Base-by-base conservation (phyloP, 2,329 filamentous ascomycete species). In the Stagonosporopsis tanaceti region DNA sequence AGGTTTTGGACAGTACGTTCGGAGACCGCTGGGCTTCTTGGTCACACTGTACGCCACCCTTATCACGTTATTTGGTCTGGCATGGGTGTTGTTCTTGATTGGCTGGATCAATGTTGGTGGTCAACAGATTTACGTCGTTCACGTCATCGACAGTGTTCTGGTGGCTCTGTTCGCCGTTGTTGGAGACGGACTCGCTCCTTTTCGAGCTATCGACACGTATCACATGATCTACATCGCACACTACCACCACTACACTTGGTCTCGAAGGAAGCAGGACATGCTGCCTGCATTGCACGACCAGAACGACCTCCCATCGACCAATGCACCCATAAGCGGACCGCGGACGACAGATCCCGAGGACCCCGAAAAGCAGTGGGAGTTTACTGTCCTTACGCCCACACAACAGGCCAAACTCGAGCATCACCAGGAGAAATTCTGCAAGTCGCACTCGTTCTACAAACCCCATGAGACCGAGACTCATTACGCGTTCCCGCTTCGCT, bases 81-180 rank as follows among this genome's bases (percentile, higher is more conserved):
- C 90, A 0, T 96, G 92, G 92, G 92, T 96, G 1, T 83, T 96
- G n/a, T 95, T 94, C 77, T 80, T 96, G 52, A 96, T 96, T 72
- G 91, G 85, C 45, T 96, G 92, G 92, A 91, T 95, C 71, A 93
- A 92, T 62, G 89, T 94, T 20, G 91, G 90, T 20, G 85, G 86
- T 28, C 82, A 83, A 66, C 89, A 94, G 72, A 78, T 86, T 3
- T 94, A 81, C 15, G 78, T 82, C 2, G 76, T 81, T 15, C 81
- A 88, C 61, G 71, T 84, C 17, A 77, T 80, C 20, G 84, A 89
- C 68, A 86, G 85, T 9, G 71, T 84, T 0, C 76, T 89, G 1
- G 87, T 88, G 3, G 86, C 86, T 1, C 70, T 85, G 11, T 90
- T 89, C 65, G 88, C 86, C 2, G 73, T 87, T 3, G 79, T 89